These are phyloP conservation scores for Massarina eburnea DNA, from an alignment of 2,329 filamentous ascomycete species.

Conservation along the genomic window DNA sequence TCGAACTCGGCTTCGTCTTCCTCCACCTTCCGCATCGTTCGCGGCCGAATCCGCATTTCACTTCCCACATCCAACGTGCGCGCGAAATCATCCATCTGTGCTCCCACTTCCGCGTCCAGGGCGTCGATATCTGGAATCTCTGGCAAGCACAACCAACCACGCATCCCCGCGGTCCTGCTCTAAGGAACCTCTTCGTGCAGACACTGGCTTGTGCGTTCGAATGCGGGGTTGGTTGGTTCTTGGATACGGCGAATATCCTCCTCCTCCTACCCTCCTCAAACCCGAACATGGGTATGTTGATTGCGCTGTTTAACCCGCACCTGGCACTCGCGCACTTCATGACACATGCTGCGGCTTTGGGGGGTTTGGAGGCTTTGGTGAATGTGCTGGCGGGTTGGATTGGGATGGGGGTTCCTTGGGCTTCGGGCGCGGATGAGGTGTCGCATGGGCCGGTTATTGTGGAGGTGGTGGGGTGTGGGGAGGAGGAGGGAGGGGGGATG, in stretches of 20 bases:
- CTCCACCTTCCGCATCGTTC: slow-evolving; percentile 35
- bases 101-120: slow-evolving; percentile 25
- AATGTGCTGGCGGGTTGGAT: slow-evolving; percentile 23
- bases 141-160: slow-evolving; percentile 29
- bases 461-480: neutral
- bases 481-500: no score
- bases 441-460: slow-evolving; percentile 35
- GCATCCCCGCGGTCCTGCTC: slow-evolving; percentile 38
- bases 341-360: slow-evolving; percentile 20
- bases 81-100: slow-evolving; percentile 39
- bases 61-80: slow-evolving; percentile 32
- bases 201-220: slow-evolving; percentile 45
- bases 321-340: slow-evolving; percentile 44
- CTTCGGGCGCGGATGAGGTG: slow-evolving; percentile 29
- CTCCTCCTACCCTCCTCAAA: slow-evolving; percentile 11
- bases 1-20: slow-evolving; percentile 45
- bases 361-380: slow-evolving; percentile 21
- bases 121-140: slow-evolving; percentile 25
- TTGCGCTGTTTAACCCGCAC: slow-evolving; percentile 31
- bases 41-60: slow-evolving; percentile 30
- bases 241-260: slow-evolving; percentile 25
- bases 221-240: slow-evolving; percentile 44
- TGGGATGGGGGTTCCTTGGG: slow-evolving; percentile 37
- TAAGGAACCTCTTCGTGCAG: slow-evolving; percentile 47
- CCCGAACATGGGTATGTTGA: neutral